Percentiles rank a stretch among this genome's conserved stretches.
Evolutionary conservation across 1,284 basidiomycete species (phyloP).

Genomic region (Moesziomyces globuligerus): DNA sequence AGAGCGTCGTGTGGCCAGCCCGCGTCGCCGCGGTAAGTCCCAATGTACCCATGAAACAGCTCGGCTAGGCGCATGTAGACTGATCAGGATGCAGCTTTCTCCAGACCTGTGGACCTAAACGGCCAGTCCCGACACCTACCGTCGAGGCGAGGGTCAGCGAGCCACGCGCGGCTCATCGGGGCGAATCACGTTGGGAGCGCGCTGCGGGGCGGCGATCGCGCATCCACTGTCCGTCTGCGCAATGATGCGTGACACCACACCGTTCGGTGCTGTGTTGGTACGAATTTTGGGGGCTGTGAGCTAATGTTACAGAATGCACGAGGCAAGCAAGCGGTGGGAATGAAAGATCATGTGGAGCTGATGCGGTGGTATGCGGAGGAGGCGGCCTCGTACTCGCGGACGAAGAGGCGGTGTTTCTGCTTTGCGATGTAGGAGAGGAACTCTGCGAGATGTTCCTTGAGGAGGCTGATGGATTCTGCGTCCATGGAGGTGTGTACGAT

Average conservation of each 20-base stretch:
- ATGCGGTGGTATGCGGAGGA: conserved; percentile 79
- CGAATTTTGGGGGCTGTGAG: not conserved
- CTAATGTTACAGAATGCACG: conserved; percentile 25
- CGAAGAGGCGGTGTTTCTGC: conserved; percentile 77
- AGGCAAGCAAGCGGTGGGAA: not conserved
- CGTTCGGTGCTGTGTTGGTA: no score
- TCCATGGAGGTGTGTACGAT: conserved; percentile 92
- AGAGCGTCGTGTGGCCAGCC: conserved; percentile 1
- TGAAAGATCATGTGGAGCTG: conserved; percentile 34
- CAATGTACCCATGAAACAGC: not conserved
- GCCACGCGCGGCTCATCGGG: no score
- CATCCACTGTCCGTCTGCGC: conserved; percentile 19
- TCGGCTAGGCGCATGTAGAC: not conserved
- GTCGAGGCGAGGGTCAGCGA: no score
- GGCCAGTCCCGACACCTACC: no score
- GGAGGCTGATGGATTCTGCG: conserved; percentile 80
- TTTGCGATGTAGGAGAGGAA: conserved; percentile 81
- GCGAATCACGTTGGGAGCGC: no score
- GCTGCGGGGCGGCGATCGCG: conserved; percentile 4
- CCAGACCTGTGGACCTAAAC: no score
- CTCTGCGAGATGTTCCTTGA: conserved; percentile 90
- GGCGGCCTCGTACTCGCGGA: conserved; percentile 78
- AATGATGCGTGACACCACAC: not conserved
- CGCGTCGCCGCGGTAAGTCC: no score
- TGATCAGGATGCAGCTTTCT: no score